Evolutionary conservation across 2,329 filamentous ascomycete species (phyloP), one percentile per base, ranked within the genome.

Genomic region (Pestalotiopsis sp.): DNA sequence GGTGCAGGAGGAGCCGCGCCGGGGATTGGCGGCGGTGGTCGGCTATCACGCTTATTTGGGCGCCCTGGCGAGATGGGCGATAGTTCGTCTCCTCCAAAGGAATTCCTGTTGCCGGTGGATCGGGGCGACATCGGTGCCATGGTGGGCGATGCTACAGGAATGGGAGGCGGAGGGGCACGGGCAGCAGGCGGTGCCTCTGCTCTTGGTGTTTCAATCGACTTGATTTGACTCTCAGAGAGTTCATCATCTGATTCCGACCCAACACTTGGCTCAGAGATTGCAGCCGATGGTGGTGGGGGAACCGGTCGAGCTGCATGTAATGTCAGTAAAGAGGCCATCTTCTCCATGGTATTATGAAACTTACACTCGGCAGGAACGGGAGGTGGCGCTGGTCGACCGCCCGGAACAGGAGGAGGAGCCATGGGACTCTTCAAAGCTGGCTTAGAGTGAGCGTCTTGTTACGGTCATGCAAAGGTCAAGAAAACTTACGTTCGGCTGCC

Each of bases 171-270:
- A 25, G 82, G 83, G 64, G 80, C 80, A 66, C 80, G 75, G 31
- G 72, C 72, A 27, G 79, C 76, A 38, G 81, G 79, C 38, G 81
- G 80, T 66, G 79, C 79, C 65, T 81, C 80, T 20, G 76, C 77
- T 52, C 77, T 77, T 38, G 81, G 77, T 25, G 80, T 81, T 45
- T 83, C 81, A 23, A 85, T 66, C 75, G 85, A 79, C 64, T 83
- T 80, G 72, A 80, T 78, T 74, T 86, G 76, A 75, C 80, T 80
- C 66, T 84, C 83, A 11, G 92, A 94, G 74, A 94, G 83, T 79
- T 98, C 95, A 78, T 98, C 95, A 74, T 97, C 95, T 58, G 95
- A 96, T 77, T 92, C 93, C 1, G 94, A 97, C 38, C 94, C 94
- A 70, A 92, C 87, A 68, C 90, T 93, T 60, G 90, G 90, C 56